Conservation (phyloP, 2,329 filamentous ascomycete genomes). For the Myriosclerotinia curreyana region DNA sequence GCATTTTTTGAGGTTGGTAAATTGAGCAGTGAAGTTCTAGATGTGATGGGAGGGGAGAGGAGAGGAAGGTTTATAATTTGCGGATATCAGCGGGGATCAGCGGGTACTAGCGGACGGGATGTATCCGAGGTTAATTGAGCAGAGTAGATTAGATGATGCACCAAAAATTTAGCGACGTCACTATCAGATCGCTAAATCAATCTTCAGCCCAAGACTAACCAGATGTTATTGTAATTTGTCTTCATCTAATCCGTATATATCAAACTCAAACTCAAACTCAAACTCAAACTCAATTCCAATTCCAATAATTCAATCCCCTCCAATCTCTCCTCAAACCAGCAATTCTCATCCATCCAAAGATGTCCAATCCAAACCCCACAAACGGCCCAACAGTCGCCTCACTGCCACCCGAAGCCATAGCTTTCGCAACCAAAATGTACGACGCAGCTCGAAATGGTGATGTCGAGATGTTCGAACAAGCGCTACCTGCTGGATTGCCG, state of each 20-base stretch:
- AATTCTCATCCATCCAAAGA: not conserved
- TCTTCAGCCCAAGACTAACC: not conserved
- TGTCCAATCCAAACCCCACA: slow-evolving; percentile 1
- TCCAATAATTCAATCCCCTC: no score
- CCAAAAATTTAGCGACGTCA: slow-evolving; percentile 3
- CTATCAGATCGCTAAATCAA: no score
- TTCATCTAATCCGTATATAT: not conserved
- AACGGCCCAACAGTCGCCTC: slow-evolving; percentile 7
- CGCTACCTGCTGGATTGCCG: slow-evolving; percentile 62
- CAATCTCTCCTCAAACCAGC: not conserved
- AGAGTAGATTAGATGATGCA: no score
- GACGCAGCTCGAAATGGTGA: slow-evolving; percentile 62
- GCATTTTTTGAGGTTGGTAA: slow-evolving; percentile 7
- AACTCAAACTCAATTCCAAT: not conserved
- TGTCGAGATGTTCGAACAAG: slow-evolving; percentile 56
- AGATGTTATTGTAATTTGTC: not conserved
- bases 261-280: not conserved
- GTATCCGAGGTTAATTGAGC: not conserved
- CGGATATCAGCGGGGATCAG: slow-evolving; percentile 2
- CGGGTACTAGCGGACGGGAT: no score
- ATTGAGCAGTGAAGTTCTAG: not conserved
- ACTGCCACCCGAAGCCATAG: slow-evolving; percentile 62
- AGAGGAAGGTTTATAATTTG: not conserved
- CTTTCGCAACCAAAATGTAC: slow-evolving; percentile 64
- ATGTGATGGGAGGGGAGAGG: not conserved